Evolutionary conservation across 164 flowering plant species (phyloP).

Genomic region (Liriodendron chinense): DNA sequence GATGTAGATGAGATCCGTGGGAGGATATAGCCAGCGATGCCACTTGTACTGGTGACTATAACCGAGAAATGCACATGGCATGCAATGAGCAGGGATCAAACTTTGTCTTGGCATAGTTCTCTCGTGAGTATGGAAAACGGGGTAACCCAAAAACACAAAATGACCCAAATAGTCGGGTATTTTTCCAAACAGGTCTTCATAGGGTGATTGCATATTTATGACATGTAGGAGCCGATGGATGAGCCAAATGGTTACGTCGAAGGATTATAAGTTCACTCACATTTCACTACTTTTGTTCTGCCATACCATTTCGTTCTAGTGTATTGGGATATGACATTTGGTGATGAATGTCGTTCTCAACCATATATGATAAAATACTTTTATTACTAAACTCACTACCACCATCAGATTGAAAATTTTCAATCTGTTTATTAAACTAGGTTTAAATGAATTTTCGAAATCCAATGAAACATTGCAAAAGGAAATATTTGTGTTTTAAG

Average conservation of each 20-base stretch:
- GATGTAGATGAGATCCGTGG: too few relatives aligned
- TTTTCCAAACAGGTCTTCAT: not conserved
- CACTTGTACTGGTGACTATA: not conserved
- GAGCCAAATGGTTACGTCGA: not conserved
- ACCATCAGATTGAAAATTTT: too few relatives aligned
- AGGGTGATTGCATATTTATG: not conserved
- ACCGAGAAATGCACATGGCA: not conserved
- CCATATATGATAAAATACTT: not conserved
- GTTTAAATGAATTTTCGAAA: not conserved
- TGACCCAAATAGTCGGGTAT: not conserved
- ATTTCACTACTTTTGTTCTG: not conserved
- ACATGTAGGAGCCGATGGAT: not conserved
- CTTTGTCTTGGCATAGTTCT: not conserved
- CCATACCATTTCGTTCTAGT: not conserved
- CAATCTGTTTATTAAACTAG: not conserved
- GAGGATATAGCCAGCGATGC: too few relatives aligned
- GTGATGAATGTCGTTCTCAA: not conserved
- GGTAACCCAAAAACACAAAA: not conserved
- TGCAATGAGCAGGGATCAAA: not conserved
- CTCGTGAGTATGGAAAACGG: not conserved
- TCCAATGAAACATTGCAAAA: not conserved
- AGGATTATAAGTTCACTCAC: not conserved
- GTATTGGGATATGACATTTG: too few relatives aligned
- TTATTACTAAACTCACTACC: not conserved
- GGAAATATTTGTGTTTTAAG: not conserved